Conservation (phyloP, 768 basidiomycete genomes). For the Tulasnella sp. region DNA sequence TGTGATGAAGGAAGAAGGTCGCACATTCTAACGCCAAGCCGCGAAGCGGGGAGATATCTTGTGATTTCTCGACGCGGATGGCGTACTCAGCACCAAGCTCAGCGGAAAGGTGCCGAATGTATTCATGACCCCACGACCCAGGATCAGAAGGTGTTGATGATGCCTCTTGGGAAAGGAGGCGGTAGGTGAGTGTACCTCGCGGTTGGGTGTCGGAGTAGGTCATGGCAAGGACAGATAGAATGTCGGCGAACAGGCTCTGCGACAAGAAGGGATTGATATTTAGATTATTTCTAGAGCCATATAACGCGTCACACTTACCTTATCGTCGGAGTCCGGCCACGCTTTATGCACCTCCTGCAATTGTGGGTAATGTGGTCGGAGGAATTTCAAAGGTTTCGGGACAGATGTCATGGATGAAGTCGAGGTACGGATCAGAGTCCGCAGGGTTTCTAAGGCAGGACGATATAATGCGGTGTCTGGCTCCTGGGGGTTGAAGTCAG, state of each 20-base stretch:
- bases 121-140: conserved; percentile 98
- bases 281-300: background rate
- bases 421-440: conserved; percentile 87
- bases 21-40: conserved; percentile 73
- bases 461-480: conserved; percentile 69
- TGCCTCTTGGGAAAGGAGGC: conserved; percentile 62
- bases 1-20: conserved; percentile 78
- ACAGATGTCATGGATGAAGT: conserved; percentile 99
- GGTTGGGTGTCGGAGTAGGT: conserved; percentile 98
- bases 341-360: conserved; percentile 73
- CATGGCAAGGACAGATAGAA: conserved; percentile 97
- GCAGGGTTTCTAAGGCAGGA: conserved; percentile 84
- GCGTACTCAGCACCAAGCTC: conserved; percentile 92
- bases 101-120: conserved; percentile 90
- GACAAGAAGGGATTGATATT: background rate
- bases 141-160: conserved; percentile 68
- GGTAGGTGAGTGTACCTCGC: conserved; percentile 88
- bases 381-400: conserved; percentile 96
- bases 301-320: conserved; percentile 33
- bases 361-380: conserved; percentile 84
- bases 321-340: conserved; percentile 67
- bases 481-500: conserved; percentile 45
- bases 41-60: conserved; percentile 52
- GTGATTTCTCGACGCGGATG: conserved; percentile 46
- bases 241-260: conserved; percentile 89